Evolutionary conservation across 2,329 filamentous ascomycete genomes (phyloP), one percentile per base, ranked within the genome.

Genomic region (Aureobasidium sp.): DNA sequence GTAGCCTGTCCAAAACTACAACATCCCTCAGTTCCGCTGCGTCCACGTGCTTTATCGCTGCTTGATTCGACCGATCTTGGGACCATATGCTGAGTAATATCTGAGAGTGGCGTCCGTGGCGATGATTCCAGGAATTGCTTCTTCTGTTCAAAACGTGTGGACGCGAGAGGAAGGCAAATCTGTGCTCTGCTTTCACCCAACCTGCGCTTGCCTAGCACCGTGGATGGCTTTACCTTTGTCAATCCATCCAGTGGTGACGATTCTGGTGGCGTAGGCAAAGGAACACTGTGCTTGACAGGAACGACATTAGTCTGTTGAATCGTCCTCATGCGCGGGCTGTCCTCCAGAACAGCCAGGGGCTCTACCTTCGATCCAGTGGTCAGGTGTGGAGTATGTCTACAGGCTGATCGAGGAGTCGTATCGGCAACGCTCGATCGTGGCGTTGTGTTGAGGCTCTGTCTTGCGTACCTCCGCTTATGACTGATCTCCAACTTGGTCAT

Each of bases 401-500:
- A 25, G 22, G 34, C 17, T 12, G 60, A 62, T 22, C 51, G 48
- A 37, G 60, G 51, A 12, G 60, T 62, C 15, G 49, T 44, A 27
- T 20, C 17, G 22, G 27, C 22, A 8, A 15, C 25, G 25, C 31
- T 61, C 29, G 68, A 68, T 25, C 61, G 53, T 2, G 65, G 70
- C 37, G 64, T 68, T 8, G 60, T 65, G 29, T 65, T 64, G 27
- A 47, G 27, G 45, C 65, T 68, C 12, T 68, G 65, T n/a, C 67
- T 65, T n/a, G 72, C 69, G 44, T 69, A 62, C 51, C 68, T 72
- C 42, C 63, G 68, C 45, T 67, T 69, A 56, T 70, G 67, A 44
- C 65, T 70, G 9, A 44, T 71, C 65, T 87, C 82, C n/a, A 91
- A 72, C 52, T 78, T 82, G 9, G 79, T 78, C 29, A 85, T 79